A percentile compares a stretch with the other conserved stretches of the same genome.
Evolutionary conservation across 306 rosid genomes (phyloP).

Genomic region (Arachis hypogaea): DNA sequence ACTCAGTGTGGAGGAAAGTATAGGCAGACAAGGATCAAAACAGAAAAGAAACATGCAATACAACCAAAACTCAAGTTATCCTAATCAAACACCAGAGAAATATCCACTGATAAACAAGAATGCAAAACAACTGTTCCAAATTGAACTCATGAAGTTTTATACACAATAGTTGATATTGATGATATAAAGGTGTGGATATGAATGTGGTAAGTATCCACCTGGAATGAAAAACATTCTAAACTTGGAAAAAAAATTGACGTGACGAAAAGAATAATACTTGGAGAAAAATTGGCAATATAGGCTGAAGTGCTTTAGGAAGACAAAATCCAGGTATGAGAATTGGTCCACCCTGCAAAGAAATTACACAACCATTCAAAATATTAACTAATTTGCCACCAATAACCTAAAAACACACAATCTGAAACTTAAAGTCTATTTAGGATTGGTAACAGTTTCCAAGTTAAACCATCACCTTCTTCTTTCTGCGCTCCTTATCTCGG

Average conservation of each 20-base stretch:
- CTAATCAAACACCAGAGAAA: no score
- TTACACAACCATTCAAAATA: constrained; percentile 30
- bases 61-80: no score
- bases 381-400: neutral
- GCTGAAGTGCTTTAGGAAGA: constrained; percentile 97
- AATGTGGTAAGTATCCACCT: neutral
- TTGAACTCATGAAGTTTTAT: neutral
- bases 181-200: neutral
- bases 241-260: constrained; percentile 7
- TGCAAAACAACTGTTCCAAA: constrained; percentile 5
- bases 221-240: constrained; percentile 1
- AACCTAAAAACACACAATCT: constrained; percentile 12
- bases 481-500: constrained; percentile 93
- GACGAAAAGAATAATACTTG: constrained; percentile 59
- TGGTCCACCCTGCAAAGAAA: constrained; percentile 83
- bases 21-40: no score
- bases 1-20: no score
- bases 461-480: constrained; percentile 72
- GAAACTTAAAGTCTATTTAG: neutral
- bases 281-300: constrained; percentile 90
- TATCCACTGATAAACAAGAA: neutral
- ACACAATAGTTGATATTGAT: neutral
- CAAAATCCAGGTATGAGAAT: constrained; percentile 90
- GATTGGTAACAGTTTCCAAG: constrained; percentile 14
- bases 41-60: no score